These are phyloP conservation scores for Hanseniaspora pseudoguilliermondii DNA, from an alignment of 805 yeast genomes.

Conservation along the genomic window DNA sequence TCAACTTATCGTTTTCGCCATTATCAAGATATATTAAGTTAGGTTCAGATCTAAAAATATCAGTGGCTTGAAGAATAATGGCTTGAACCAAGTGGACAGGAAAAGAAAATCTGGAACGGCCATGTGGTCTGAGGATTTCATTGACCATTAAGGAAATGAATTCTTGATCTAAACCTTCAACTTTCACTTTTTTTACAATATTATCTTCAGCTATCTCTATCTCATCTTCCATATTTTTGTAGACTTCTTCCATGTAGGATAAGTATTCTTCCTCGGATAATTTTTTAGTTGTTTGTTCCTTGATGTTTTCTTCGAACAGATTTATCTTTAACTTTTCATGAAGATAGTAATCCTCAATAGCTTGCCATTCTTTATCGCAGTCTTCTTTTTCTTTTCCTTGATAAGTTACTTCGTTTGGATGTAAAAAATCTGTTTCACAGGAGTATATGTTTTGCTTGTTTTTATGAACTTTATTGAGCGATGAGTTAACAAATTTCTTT, in stretches of 20 bases:
- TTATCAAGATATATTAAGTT: constrained; percentile 53
- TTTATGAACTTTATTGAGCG: constrained; percentile 1
- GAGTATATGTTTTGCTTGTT: not conserved
- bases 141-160: constrained; percentile 54
- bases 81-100: constrained; percentile 80
- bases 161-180: constrained; percentile 35
- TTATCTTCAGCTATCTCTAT: constrained; percentile 13
- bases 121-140: constrained; percentile 35
- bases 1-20: constrained; percentile 18
- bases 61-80: constrained; percentile 58
- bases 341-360: not conserved
- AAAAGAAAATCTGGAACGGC: constrained; percentile 45
- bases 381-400: not conserved
- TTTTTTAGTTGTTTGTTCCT: constrained; percentile 20
- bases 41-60: constrained; percentile 50
- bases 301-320: constrained; percentile 24
- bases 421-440: constrained; percentile 7
- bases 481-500: not conserved
- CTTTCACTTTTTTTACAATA: constrained; percentile 19
- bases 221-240: not conserved
- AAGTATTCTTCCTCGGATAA: not conserved
- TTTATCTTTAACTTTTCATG: constrained; percentile 32
- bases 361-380: not conserved
- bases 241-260: not conserved
- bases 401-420: not conserved